phyloP scores from a whole-genome alignment of 176 grass and related monocot species.

The Raddia distichophylla region DNA sequence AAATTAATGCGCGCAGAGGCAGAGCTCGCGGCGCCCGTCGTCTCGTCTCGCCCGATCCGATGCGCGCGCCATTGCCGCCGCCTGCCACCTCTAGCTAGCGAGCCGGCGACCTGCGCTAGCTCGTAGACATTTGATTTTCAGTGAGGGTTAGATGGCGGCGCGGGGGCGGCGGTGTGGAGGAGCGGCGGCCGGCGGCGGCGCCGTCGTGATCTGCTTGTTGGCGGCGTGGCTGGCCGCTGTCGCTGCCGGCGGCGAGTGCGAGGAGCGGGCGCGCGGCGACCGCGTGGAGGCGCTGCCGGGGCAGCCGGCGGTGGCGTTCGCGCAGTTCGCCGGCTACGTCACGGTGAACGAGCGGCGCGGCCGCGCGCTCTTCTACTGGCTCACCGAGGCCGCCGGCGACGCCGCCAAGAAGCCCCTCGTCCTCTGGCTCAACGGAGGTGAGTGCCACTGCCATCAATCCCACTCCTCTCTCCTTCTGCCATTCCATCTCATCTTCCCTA shows the following conservation, averaged over 20 bases:
- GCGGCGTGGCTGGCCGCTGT: not conserved
- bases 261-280: slow-evolving; percentile 59
- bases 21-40: not conserved
- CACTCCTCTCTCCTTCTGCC: not conserved
- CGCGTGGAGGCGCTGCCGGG: slow-evolving; percentile 68
- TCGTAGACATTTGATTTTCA: not conserved
- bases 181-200: not conserved
- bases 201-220: slow-evolving; percentile 1
- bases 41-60: slow-evolving; percentile 46
- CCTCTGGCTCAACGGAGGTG: slow-evolving; percentile 99
- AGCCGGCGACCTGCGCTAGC: not conserved
- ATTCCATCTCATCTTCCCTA: not conserved
- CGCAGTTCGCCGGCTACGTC: slow-evolving; percentile 89
- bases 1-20: slow-evolving; percentile 45
- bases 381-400: slow-evolving; percentile 69
- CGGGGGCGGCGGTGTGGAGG: too few species aligned
- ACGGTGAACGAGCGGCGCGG: slow-evolving; percentile 67
- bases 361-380: slow-evolving; percentile 99
- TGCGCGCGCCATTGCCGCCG: slow-evolving; percentile 30
- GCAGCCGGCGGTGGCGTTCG: slow-evolving; percentile 77
- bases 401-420: slow-evolving; percentile 79
- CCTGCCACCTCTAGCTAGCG: not conserved
- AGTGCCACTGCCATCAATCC: not conserved
- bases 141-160: not conserved
- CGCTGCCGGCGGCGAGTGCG: not conserved